Conservation (phyloP, 2,329 filamentous ascomycete genomes). For the Lachnellula suecica region DNA sequence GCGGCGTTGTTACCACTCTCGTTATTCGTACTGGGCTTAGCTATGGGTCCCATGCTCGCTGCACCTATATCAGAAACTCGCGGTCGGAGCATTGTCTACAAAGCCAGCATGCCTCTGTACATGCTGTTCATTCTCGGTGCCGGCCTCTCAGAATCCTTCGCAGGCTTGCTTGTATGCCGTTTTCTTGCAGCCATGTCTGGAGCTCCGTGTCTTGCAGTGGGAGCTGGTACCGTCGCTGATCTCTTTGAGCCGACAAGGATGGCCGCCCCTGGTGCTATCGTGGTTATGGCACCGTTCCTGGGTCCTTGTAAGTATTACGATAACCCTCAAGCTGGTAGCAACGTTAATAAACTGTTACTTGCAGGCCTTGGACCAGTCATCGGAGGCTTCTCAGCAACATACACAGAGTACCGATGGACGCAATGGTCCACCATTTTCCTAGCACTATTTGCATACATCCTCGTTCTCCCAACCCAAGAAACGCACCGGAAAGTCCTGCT, state of each 20-base stretch:
- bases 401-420: slow-evolving; percentile 15
- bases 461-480: slow-evolving; percentile 9
- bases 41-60: slow-evolving; percentile 55
- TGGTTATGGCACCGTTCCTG: slow-evolving; percentile 15
- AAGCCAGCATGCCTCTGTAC: slow-evolving; percentile 44
- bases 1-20: slow-evolving; percentile 42
- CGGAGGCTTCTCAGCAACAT: slow-evolving; percentile 12
- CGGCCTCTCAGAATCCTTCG: slow-evolving; percentile 50
- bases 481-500: slow-evolving; percentile 20
- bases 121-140: slow-evolving; percentile 56
- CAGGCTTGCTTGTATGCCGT: slow-evolving; percentile 49
- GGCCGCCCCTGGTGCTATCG: slow-evolving; percentile 1
- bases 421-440: slow-evolving; percentile 17
- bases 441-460: slow-evolving; percentile 8
- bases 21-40: slow-evolving; percentile 58
- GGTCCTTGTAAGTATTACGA: slow-evolving; percentile 11
- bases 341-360: background rate
- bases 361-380: slow-evolving; percentile 13
- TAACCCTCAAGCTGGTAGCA: background rate
- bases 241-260: slow-evolving; percentile 7
- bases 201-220: slow-evolving; percentile 10
- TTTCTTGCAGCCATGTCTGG: slow-evolving; percentile 52
- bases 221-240: slow-evolving; percentile 14
- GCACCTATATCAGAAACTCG: slow-evolving; percentile 58
- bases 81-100: slow-evolving; percentile 54